These are phyloP conservation scores for Fusarium albidum DNA, from an alignment of 2,329 filamentous ascomycete species.

Conservation along the genomic window DNA sequence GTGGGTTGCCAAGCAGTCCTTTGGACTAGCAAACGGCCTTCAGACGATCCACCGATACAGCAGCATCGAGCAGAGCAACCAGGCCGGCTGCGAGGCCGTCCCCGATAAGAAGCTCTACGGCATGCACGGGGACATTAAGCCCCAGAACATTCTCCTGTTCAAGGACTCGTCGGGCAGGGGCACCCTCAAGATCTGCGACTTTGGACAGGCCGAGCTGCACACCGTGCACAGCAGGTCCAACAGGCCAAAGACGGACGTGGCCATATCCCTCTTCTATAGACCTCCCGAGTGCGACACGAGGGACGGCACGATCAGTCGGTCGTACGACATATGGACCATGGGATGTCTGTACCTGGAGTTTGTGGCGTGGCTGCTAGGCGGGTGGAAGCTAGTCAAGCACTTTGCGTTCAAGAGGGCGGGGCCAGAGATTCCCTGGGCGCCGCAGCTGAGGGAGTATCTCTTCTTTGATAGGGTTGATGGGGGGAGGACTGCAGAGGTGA, in stretches of 20 bases:
- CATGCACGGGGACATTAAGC: slow-evolving; percentile 25
- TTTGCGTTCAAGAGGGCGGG: too few species aligned
- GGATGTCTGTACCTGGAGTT: slow-evolving; percentile 29
- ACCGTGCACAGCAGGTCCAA: slow-evolving; percentile 5
- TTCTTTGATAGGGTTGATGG: slow-evolving; percentile 9
- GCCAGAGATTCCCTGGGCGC: too few species aligned
- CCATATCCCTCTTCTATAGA: slow-evolving; percentile 8
- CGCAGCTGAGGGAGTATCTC: neutral
- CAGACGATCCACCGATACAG: slow-evolving; percentile 8
- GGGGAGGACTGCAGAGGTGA: neutral
- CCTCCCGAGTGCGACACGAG: slow-evolving; percentile 23
- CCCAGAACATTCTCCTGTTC: slow-evolving; percentile 24
- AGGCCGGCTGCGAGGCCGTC: too few species aligned
- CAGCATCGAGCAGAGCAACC: neutral
- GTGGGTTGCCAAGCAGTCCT: slow-evolving; percentile 6
- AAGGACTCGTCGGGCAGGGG: neutral
- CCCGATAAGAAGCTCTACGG: slow-evolving; percentile 7
- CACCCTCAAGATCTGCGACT: slow-evolving; percentile 16
- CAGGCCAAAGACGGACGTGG: slow-evolving; percentile 3
- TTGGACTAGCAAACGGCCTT: slow-evolving; percentile 2
- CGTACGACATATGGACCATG: slow-evolving; percentile 29
- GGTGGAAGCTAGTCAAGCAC: neutral
- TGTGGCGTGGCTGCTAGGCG: slow-evolving; percentile 20
- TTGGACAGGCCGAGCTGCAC: slow-evolving; percentile 15
- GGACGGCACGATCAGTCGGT: neutral